Evolutionary conservation across 2,329 filamentous ascomycete species (phyloP), one percentile per base, ranked within the genome.

Genomic region (Pseudophaeomoniella oleicola): DNA sequence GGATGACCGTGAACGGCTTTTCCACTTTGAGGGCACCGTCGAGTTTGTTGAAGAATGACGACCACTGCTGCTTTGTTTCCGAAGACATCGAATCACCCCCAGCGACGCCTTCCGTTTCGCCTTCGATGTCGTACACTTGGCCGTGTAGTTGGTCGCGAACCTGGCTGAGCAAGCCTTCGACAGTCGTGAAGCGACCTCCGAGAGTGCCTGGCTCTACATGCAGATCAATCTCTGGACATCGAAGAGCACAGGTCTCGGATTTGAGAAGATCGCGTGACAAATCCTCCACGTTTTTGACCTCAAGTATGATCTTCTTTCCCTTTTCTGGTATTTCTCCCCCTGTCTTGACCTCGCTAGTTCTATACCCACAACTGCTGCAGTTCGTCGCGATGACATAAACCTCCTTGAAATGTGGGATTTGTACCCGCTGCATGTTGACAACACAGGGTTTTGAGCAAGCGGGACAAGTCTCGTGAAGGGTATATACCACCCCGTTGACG

Each of bases 341-440:
- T 1, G 90, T 96, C 70, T 96, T 96, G 55, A 98, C 85, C 57
- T 98, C 90, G 59, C 93, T 96, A 48, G 81, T 90, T 43, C 85
- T 80, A 66, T 96, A 93, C 39, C 88, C 88, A 55, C 90, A 98
- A 57, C 80, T 71, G 17, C 88, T 79, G 61, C 90, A 98, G 17
- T 85, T 78, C 2, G 88, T 96, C 48, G 79, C 87, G 83, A 94
- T 96, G 49, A 98, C 70, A 30, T 94, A 78, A 3, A 98, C 90
- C 54, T 96, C 84, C 63, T 94, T 93, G 66, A 98, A 98, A 62
- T 94, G 81, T 1, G 90, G 90, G 43, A 98, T 94, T 51, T 93
- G 85, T 39, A 96, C 85, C 79, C 94, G 93, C 67, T 94, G 94
- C 85, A 94, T 94, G 59, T 94, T 87, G 6, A 92, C 93, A 3